Conservation (phyloP, 2,329 filamentous ascomycete genomes). For the Rutstroemia sp. region DNA sequence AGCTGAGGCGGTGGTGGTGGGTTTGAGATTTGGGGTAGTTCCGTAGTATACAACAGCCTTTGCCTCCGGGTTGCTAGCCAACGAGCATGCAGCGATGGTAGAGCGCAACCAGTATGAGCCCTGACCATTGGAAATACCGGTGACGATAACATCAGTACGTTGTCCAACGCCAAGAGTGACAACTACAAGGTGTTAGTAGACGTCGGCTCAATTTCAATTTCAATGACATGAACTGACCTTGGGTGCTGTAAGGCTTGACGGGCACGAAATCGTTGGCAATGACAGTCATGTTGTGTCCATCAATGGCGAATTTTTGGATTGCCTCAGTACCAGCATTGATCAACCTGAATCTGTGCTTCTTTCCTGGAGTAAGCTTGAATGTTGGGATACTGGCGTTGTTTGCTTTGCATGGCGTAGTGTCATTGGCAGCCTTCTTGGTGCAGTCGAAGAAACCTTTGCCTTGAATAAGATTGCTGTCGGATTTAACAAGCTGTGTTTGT, state of each 20-base stretch:
- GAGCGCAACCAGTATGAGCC: conserved; percentile 48
- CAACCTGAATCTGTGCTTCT: conserved; percentile 38
- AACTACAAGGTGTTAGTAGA: not conserved
- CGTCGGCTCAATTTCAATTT: not conserved
- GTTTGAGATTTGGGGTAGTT: conserved; percentile 25
- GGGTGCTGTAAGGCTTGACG: conserved; percentile 52
- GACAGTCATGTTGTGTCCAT: conserved; percentile 48
- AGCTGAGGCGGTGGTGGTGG: conserved; percentile 16
- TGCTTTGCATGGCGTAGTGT: conserved; percentile 10
- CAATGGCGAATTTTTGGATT: conserved; percentile 39
- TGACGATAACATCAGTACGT: conserved; percentile 35
- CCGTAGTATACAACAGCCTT: conserved; percentile 59
- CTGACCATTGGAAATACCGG: conserved; percentile 33
- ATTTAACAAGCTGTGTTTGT: not conserved
- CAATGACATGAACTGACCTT: conserved; percentile 37
- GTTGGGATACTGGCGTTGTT: conserved; percentile 18
- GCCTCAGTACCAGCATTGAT: conserved; percentile 38
- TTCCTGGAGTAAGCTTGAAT: conserved; percentile 33
- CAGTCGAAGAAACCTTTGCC: conserved; percentile 22
- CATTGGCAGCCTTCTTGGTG: conserved; percentile 2
- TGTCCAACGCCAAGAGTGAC: conserved; percentile 34
- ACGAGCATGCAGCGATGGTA: conserved; percentile 37
- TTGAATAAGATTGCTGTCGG: conserved; percentile 29
- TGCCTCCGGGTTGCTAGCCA: conserved; percentile 40
- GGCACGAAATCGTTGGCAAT: conserved; percentile 58